Percentiles rank a stretch among this genome's conserved stretches.
Conservation (phyloP, 306 rosid species). For the Hylodesmum podocarpum region DNA sequence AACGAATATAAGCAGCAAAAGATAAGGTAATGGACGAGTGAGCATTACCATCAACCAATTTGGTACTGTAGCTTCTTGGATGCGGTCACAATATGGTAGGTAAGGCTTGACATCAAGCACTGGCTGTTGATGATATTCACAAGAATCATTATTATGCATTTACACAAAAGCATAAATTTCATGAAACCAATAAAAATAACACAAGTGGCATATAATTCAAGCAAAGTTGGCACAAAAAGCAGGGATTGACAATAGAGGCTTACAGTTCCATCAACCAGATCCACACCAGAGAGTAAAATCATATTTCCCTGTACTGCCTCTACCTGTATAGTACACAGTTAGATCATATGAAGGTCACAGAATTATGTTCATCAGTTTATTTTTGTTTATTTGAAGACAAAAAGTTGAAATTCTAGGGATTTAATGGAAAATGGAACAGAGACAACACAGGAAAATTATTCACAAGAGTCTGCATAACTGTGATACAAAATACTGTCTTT, state of each 20-base stretch:
- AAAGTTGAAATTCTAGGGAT: background rate
- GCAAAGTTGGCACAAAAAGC: constrained; percentile 2
- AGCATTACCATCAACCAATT: constrained; percentile 72
- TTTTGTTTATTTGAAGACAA: constrained; percentile 9
- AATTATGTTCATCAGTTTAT: background rate
- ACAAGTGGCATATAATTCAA: background rate
- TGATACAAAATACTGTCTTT: background rate
- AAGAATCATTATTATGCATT: constrained; percentile 17
- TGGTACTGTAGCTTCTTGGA: constrained; percentile 73
- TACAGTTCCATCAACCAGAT: constrained; percentile 96
- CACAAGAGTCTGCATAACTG: background rate
- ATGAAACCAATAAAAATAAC: constrained; percentile 20
- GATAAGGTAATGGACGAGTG: constrained; percentile 23
- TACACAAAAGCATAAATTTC: constrained; percentile 18
- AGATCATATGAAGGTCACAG: constrained; percentile 16
- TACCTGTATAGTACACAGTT: constrained; percentile 54
- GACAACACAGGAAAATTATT: background rate
- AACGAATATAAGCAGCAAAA: background rate
- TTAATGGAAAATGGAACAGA: background rate
- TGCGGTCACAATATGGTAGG: constrained; percentile 79
- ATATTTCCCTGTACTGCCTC: constrained; percentile 76
- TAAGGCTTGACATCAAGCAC: constrained; percentile 93
- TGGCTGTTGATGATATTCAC: constrained; percentile 62
- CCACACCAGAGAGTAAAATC: constrained; percentile 87
- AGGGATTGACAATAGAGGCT: constrained; percentile 45